phyloP scores from a whole-genome alignment of 2,329 filamentous ascomycete species.

The Neofusicoccum cordaticola region DNA sequence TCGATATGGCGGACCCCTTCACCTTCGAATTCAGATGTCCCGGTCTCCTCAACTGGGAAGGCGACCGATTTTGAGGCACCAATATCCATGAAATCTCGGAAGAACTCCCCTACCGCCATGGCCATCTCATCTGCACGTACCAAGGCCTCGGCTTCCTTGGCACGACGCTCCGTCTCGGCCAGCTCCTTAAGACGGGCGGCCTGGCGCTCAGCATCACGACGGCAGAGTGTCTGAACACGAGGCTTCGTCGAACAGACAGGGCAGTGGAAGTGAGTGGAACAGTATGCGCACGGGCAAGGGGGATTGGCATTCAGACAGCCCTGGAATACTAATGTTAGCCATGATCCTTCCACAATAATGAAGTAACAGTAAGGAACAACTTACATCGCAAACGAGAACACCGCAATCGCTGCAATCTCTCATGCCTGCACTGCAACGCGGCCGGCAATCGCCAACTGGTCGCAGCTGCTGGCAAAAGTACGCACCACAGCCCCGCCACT shows the following conservation, averaged over 20 bases:
- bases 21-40: background rate
- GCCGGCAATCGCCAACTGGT: conserved; percentile 38
- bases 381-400: conserved; percentile 42
- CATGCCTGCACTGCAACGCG: conserved; percentile 34
- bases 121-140: conserved; percentile 11
- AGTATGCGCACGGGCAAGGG: conserved; percentile 38
- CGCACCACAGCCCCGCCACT: conserved; percentile 43
- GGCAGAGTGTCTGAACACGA: conserved; percentile 33
- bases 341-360: conserved; percentile 17
- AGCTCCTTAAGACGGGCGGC: conserved; percentile 3
- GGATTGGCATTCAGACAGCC: conserved; percentile 31
- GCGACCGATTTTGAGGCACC: background rate
- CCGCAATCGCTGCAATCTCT: conserved; percentile 40
- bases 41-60: background rate
- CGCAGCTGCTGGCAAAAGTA: conserved; percentile 41
- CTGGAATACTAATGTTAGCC: conserved; percentile 19
- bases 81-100: conserved; percentile 1
- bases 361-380: conserved; percentile 18
- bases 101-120: conserved; percentile 10
- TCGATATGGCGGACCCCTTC: conserved; percentile 2
- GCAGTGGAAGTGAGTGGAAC: conserved; percentile 39
- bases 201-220: conserved; percentile 10
- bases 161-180: background rate
- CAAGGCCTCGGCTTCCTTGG: conserved; percentile 10
- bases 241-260: conserved; percentile 35